Percentiles rank a stretch among this genome's conserved stretches.
Conservation (phyloP, 2,329 filamentous ascomycete species). For the Aureobasidium sp. region DNA sequence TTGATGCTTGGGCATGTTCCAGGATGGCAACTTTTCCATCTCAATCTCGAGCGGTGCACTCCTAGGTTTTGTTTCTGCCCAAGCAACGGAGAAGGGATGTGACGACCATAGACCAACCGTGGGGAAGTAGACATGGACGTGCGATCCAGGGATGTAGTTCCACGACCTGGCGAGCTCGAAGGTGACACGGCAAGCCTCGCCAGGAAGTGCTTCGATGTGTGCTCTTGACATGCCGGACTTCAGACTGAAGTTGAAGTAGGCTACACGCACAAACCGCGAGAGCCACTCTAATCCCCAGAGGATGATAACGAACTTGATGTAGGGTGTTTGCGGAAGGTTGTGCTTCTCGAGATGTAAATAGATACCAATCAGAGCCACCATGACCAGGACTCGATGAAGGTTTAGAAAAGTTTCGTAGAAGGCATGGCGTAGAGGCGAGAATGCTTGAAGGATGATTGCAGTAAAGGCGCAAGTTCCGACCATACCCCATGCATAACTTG, state of each 20-base stretch:
- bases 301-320: constrained; percentile 64
- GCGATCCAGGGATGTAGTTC: constrained; percentile 47
- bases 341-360: constrained; percentile 71
- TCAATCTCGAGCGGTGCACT: constrained; percentile 25
- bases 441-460: constrained; percentile 59
- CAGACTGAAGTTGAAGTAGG: constrained; percentile 47
- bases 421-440: constrained; percentile 78
- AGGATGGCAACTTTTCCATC: constrained; percentile 26
- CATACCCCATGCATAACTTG: constrained; percentile 59
- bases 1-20: constrained; percentile 14
- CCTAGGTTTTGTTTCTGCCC: constrained; percentile 30
- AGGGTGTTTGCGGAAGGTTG: constrained; percentile 59
- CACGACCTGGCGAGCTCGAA: constrained; percentile 50
- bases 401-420: constrained; percentile 97
- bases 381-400: constrained; percentile 68
- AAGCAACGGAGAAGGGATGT: constrained; percentile 45
- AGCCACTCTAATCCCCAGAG: constrained; percentile 66
- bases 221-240: constrained; percentile 43
- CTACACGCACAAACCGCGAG: constrained; percentile 40
- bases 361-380: constrained; percentile 59
- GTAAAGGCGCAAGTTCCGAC: constrained; percentile 53
- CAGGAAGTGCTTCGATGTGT: constrained; percentile 50
- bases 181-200: constrained; percentile 53
- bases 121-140: constrained; percentile 55
- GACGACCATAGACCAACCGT: constrained; percentile 34